Conservation (phyloP, 257 asterid species). For the Penstemon eatonii region DNA sequence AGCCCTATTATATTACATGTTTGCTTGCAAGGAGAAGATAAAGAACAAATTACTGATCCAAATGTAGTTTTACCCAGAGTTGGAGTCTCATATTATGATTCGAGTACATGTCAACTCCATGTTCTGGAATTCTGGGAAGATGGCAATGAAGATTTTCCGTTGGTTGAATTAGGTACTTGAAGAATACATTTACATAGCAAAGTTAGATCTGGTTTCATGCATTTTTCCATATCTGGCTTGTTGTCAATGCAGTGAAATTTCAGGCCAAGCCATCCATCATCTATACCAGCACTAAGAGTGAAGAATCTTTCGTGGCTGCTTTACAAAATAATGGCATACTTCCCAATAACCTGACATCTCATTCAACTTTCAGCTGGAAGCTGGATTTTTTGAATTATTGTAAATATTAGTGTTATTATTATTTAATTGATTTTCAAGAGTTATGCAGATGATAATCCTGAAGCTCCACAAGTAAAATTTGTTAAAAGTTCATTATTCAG, state of each 20-base stretch:
- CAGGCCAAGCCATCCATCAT: conserved; percentile 87
- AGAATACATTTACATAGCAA: conserved; percentile 20
- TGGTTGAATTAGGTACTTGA: conserved; percentile 82
- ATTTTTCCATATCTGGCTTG: conserved; percentile 10
- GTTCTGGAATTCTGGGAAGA: conserved; percentile 96
- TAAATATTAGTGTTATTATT: too few relatives aligned
- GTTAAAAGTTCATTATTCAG: conserved; percentile 92
- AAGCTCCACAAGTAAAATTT: conserved; percentile 73
- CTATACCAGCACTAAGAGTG: conserved; percentile 92
- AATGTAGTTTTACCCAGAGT: conserved; percentile 51
- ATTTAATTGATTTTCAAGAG: conserved; percentile 15
- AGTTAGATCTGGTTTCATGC: conserved; percentile 26
- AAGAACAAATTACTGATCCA: conserved; percentile 15
- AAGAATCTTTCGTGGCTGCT: conserved; percentile 74
- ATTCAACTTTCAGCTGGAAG: conserved; percentile 28
- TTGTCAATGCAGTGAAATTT: conserved; percentile 65
- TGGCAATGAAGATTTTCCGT: conserved; percentile 61
- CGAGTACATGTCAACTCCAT: conserved; percentile 66
- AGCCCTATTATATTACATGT: conserved; percentile 15
- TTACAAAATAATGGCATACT: conserved; percentile 70
- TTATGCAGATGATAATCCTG: conserved; percentile 60
- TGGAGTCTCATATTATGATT: conserved; percentile 87
- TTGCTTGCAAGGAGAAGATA: conserved; percentile 23
- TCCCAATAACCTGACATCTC: conserved; percentile 30
- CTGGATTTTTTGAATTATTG: conserved; percentile 5